Conservation (phyloP, 148 eudicot genomes). For the Vaccinium corymbosum region DNA sequence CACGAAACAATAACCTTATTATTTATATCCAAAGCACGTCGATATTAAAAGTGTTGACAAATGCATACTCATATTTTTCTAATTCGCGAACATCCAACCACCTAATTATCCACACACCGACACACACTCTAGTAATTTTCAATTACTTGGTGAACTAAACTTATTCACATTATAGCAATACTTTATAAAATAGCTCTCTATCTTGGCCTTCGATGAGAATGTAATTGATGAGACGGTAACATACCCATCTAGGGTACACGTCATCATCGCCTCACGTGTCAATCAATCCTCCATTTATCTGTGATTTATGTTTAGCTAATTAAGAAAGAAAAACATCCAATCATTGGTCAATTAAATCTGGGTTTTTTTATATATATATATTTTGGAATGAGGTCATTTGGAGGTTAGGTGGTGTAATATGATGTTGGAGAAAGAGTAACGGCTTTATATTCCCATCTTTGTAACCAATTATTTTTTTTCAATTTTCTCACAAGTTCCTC, state of each 20-base stretch:
- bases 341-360: neutral
- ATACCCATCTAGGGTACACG: slow-evolving; percentile 7
- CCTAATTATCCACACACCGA: neutral
- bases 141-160: neutral
- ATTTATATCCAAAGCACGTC: too few species aligned
- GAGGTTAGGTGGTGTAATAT: neutral
- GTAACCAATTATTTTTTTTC: slow-evolving; percentile 28
- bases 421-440: slow-evolving; percentile 45
- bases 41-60: too few species aligned
- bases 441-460: slow-evolving; percentile 28
- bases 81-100: neutral
- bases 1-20: too few species aligned
- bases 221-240: slow-evolving; percentile 13
- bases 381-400: neutral
- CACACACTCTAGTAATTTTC: too few species aligned
- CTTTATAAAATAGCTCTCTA: neutral
- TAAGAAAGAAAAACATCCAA: neutral
- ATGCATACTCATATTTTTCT: too few species aligned
- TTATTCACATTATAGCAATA: neutral
- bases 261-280: slow-evolving; percentile 9
- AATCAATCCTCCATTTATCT: neutral
- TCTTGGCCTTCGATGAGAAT: neutral
- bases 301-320: neutral
- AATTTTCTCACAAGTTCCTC: neutral
- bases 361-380: neutral